Evolutionary conservation across 1,139 yeast genomes (phyloP).

Genomic region (Candida pseudocylindracea): DNA sequence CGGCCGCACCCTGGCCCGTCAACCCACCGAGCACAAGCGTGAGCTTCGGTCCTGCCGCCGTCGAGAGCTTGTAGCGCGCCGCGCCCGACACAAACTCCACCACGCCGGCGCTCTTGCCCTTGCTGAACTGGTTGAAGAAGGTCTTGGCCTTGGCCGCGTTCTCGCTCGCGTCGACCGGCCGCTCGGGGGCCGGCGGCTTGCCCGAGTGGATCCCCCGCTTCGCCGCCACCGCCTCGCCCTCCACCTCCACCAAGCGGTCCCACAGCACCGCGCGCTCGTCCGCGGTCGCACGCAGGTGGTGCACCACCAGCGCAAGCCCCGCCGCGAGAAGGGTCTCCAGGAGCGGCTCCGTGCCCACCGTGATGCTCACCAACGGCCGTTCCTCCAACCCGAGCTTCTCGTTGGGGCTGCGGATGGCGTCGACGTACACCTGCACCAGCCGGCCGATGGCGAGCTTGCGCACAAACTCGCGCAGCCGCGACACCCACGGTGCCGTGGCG

Average conservation of each 20-base stretch:
- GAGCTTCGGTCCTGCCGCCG: constrained; percentile 55
- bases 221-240: constrained; percentile 23
- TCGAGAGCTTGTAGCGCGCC: constrained; percentile 39
- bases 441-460: constrained; percentile 53
- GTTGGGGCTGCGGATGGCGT: constrained; percentile 43
- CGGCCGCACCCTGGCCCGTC: constrained; percentile 26
- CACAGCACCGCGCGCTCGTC: constrained; percentile 54
- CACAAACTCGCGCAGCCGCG: constrained; percentile 50
- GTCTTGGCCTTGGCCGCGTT: constrained; percentile 50
- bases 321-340: constrained; percentile 36
- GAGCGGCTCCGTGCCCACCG: constrained; percentile 27
- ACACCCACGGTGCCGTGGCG: constrained; percentile 27
- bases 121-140: constrained; percentile 46
- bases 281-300: constrained; percentile 50
- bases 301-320: constrained; percentile 63
- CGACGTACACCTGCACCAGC: constrained; percentile 32
- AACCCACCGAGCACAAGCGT: constrained; percentile 64
- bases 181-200: constrained; percentile 2
- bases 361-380: constrained; percentile 38
- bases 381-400: constrained; percentile 34
- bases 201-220: constrained; percentile 40
- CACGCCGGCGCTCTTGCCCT: constrained; percentile 35
- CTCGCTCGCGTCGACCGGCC: constrained; percentile 67
- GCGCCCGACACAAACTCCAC: constrained; percentile 54
- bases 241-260: constrained; percentile 59